These are phyloP conservation scores for Yamadazyma philogaea DNA, from an alignment of 805 yeast genomes.

Conservation along the genomic window DNA sequence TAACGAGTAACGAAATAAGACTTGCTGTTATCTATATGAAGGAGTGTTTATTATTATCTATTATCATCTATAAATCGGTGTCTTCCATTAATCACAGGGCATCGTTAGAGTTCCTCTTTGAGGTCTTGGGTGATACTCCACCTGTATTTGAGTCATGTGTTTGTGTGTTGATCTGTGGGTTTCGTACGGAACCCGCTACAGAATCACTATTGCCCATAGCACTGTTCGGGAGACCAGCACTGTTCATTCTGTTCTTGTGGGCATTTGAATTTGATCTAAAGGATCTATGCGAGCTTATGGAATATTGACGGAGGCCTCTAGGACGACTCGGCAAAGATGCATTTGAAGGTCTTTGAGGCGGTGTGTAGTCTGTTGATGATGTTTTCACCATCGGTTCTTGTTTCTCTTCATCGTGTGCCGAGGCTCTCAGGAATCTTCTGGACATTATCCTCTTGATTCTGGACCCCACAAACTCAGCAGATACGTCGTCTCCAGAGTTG, in stretches of 20 bases:
- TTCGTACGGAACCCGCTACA: conserved; percentile 17
- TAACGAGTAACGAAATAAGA: no score
- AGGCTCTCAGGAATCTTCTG: conserved; percentile 3
- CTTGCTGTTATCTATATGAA: no score
- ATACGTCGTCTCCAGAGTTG: neutral
- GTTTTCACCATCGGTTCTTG: neutral
- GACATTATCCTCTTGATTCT: conserved; percentile 11
- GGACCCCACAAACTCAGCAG: conserved; percentile 12
- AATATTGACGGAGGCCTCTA: conserved; percentile 8
- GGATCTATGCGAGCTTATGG: conserved; percentile 13
- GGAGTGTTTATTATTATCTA: no score
- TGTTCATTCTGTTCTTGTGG: conserved; percentile 12
- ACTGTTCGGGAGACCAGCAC: conserved; percentile 16
- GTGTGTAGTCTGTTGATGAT: neutral
- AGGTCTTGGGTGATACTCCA: conserved; percentile 3
- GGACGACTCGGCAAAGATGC: neutral
- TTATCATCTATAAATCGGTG: no score
- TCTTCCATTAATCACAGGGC: neutral
- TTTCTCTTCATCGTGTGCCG: conserved; percentile 3
- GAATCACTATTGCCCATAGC: conserved; percentile 17
- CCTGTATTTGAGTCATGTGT: neutral
- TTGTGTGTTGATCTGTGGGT: neutral
- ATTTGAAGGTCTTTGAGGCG: neutral
- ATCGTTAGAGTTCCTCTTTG: neutral
- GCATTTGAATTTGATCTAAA: conserved; percentile 7